A percentile compares a stretch with the other conserved stretches of the same genome.
phyloP scores from a whole-genome alignment of 75 land plant genomes.

The Sequoia sempervirens region DNA sequence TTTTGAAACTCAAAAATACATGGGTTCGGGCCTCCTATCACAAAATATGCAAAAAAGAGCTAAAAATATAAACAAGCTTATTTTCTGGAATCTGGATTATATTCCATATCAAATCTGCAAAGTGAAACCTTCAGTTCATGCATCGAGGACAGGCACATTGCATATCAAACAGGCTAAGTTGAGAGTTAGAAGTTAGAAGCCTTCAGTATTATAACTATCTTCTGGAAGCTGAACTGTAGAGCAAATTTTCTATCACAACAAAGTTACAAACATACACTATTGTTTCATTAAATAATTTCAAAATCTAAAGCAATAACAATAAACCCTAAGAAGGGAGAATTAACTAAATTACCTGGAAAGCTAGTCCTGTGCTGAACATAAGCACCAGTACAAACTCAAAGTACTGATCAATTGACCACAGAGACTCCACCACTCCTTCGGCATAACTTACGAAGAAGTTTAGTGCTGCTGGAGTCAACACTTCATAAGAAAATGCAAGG shows the following conservation, averaged over 20 bases:
- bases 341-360: constrained; percentile 82
- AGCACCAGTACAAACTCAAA: constrained; percentile 97
- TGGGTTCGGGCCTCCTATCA: neutral
- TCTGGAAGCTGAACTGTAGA: neutral
- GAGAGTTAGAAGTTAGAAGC: neutral
- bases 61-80: neutral
- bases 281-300: neutral
- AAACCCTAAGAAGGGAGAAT: neutral
- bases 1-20: neutral
- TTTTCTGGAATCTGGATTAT: neutral
- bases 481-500: constrained; percentile 76
- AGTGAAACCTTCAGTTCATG: neutral
- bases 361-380: constrained; percentile 97
- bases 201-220: neutral
- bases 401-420: constrained; percentile 99
- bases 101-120: neutral
- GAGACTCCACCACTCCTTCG: constrained; percentile 95
- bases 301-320: neutral
- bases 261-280: neutral
- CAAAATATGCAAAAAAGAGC: neutral
- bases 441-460: constrained; percentile 94
- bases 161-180: neutral
- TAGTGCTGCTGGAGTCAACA: constrained; percentile 94
- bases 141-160: neutral
- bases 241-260: neutral